Conservation (phyloP, 2,329 filamentous ascomycete genomes). For the Myrmaecium sp. region DNA sequence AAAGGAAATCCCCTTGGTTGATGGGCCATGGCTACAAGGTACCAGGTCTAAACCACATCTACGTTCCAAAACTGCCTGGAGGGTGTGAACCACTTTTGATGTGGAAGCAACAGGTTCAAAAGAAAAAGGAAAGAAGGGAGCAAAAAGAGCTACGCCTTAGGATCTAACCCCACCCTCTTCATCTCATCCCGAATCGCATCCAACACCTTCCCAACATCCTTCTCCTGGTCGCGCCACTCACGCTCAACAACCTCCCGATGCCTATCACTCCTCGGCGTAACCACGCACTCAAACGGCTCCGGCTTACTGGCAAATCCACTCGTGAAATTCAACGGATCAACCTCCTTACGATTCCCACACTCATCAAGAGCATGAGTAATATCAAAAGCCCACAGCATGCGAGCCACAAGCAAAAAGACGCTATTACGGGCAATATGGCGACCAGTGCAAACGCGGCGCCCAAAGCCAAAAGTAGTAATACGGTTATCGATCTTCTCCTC, state of each 20-base stretch:
- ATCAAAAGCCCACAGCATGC: slow-evolving; percentile 35
- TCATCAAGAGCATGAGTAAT: slow-evolving; percentile 13
- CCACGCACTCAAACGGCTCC: slow-evolving; percentile 11
- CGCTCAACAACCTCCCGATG: slow-evolving; percentile 8
- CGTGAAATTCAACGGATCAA: slow-evolving; percentile 11
- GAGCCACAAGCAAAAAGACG: slow-evolving; percentile 31
- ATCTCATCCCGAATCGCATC: slow-evolving; percentile 4
- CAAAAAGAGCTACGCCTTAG: slow-evolving; percentile 2
- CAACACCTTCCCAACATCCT: slow-evolving; percentile 4
- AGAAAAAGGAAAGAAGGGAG: too few species aligned
- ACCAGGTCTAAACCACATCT: too few species aligned
- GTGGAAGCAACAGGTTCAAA: too few species aligned
- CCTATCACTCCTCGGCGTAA: slow-evolving; percentile 10
- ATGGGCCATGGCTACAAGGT: too few species aligned
- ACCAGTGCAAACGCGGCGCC: slow-evolving; percentile 28
- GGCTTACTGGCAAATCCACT: slow-evolving; percentile 10
- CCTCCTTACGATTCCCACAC: slow-evolving; percentile 4
- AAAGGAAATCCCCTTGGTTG: too few species aligned
- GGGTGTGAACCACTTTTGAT: too few species aligned
- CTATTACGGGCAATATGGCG: slow-evolving; percentile 15
- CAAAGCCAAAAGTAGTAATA: slow-evolving; percentile 28
- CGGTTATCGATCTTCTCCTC: slow-evolving; percentile 1
- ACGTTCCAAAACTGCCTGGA: too few species aligned
- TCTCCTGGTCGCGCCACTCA: slow-evolving; percentile 7
- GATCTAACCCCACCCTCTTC: slow-evolving; percentile 8